Conservation (phyloP, 768 basidiomycete genomes). For the Phanerochaete sordida region DNA sequence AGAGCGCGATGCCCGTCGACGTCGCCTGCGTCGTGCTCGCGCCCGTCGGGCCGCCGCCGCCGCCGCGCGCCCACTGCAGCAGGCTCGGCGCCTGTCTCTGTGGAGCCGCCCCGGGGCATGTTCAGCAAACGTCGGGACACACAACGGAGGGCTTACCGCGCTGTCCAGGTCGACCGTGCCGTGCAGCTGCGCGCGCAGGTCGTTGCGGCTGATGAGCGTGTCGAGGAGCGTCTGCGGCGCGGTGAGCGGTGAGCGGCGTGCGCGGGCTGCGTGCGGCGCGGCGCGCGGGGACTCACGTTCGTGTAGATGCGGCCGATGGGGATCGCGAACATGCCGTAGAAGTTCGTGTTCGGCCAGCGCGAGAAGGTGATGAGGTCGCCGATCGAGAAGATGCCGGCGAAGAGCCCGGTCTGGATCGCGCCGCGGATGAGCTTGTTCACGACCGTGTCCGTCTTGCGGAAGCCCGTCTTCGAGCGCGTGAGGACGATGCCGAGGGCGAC, state of each 20-base stretch:
- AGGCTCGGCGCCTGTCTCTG: slow-evolving; percentile 8
- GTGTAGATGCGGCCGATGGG: slow-evolving; percentile 42
- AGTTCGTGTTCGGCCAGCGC: slow-evolving; percentile 24
- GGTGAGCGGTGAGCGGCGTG: not conserved
- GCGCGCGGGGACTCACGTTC: slow-evolving; percentile 34
- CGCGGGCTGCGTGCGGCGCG: not conserved
- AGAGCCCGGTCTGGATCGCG: slow-evolving; percentile 51
- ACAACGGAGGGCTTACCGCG: not conserved
- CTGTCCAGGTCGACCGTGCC: slow-evolving; percentile 14
- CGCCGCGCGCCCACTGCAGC: not conserved
- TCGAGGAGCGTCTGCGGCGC: slow-evolving; percentile 43
- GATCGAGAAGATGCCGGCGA: slow-evolving; percentile 48
- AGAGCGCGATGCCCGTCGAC: slow-evolving; percentile 2
- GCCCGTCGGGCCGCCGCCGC: not conserved
- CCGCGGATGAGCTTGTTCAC: slow-evolving; percentile 53
- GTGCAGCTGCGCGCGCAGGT: slow-evolving; percentile 26
- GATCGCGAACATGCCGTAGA: slow-evolving; percentile 37
- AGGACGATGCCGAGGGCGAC: slow-evolving; percentile 31
- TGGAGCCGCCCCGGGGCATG: not conserved
- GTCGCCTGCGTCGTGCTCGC: not conserved
- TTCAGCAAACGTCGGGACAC: not conserved
- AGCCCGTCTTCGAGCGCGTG: slow-evolving; percentile 44
- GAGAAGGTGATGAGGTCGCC: slow-evolving; percentile 42
- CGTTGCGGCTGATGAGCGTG: slow-evolving; percentile 38
- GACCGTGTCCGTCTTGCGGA: slow-evolving; percentile 47